Percentiles rank a stretch among this genome's conserved stretches.
phyloP scores from a whole-genome alignment of 768 basidiomycete species.

The Cystofilobasidium macerans region DNA sequence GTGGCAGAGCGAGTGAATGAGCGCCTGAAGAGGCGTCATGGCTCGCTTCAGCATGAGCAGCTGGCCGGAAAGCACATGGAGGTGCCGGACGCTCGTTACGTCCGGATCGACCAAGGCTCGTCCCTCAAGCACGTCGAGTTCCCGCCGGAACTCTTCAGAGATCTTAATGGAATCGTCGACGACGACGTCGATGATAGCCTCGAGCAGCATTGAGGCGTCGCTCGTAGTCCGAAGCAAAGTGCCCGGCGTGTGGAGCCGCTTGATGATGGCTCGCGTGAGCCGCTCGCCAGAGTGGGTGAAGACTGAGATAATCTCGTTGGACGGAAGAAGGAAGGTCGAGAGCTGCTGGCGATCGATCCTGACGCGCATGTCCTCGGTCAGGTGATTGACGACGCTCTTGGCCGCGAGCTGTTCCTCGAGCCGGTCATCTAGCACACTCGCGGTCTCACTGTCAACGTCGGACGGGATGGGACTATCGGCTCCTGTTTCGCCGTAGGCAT shows the following conservation, averaged over 20 bases:
- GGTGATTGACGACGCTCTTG: conserved; percentile 16
- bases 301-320: conserved; percentile 16
- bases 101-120: conserved; percentile 20
- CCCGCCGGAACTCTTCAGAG: conserved; percentile 10
- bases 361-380: conserved; percentile 16
- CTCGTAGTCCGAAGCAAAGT: conserved; percentile 17
- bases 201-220: conserved; percentile 22
- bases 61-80: conserved; percentile 13
- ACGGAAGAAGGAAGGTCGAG: conserved; percentile 17
- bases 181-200: conserved; percentile 20
- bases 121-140: conserved; percentile 24
- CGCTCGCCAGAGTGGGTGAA: conserved; percentile 16
- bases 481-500: not conserved
- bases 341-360: conserved; percentile 21
- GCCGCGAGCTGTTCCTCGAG: conserved; percentile 26
- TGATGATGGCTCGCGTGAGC: not conserved
- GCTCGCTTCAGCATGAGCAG: conserved; percentile 17
- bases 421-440: not conserved
- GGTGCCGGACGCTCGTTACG: conserved; percentile 17
- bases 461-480: not conserved
- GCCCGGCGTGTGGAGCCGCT: conserved; percentile 18
- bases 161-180: conserved; percentile 15
- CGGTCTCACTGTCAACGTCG: conserved; percentile 9
- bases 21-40: conserved; percentile 5
- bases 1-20: conserved; percentile 13